Evolutionary conservation across 2,329 filamentous ascomycete species (phyloP).

Genomic region (Diaporthe nobilis): DNA sequence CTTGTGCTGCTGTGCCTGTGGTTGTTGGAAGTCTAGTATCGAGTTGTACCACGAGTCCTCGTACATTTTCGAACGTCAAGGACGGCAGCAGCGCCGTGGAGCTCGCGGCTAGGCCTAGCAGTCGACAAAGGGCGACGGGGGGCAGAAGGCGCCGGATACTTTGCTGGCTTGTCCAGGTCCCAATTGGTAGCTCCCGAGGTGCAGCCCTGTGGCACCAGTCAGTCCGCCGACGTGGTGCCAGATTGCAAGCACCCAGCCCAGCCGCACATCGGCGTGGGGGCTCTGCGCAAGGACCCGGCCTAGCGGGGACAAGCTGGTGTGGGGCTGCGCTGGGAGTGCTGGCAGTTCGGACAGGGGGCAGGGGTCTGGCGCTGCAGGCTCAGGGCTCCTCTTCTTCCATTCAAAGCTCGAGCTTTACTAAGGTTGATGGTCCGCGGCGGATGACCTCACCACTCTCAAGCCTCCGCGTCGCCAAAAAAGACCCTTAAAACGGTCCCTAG

Average conservation of each 20-base stretch:
- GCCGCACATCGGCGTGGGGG: conserved; percentile 35
- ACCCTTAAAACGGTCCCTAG: conserved; percentile 6
- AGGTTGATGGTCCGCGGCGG: conserved; percentile 5
- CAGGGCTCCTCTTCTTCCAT: conserved; percentile 36
- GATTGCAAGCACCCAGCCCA: conserved; percentile 35
- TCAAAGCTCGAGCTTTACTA: conserved; percentile 41
- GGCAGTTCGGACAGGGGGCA: conserved; percentile 2
- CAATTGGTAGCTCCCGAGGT: conserved; percentile 21
- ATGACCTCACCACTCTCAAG: conserved; percentile 41
- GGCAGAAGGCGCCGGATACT: neutral
- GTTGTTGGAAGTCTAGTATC: conserved; percentile 68
- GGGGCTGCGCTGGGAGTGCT: conserved; percentile 30
- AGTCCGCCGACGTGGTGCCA: conserved; percentile 32
- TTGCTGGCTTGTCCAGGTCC: conserved; percentile 8
- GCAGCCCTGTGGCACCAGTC: conserved; percentile 34
- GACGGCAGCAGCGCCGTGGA: conserved; percentile 18
- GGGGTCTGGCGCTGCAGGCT: neutral
- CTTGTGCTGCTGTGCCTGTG: conserved; percentile 56
- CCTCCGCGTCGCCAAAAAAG: conserved; percentile 12
- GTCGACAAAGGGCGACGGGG: neutral
- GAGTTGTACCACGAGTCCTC: conserved; percentile 90
- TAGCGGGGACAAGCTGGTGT: conserved; percentile 22
- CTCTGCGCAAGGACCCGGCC: conserved; percentile 28
- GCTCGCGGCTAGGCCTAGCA: conserved; percentile 9
- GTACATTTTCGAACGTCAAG: conserved; percentile 69